phyloP scores from a whole-genome alignment of 2,329 filamentous ascomycete genomes.

The Juglanconis juglandina region DNA sequence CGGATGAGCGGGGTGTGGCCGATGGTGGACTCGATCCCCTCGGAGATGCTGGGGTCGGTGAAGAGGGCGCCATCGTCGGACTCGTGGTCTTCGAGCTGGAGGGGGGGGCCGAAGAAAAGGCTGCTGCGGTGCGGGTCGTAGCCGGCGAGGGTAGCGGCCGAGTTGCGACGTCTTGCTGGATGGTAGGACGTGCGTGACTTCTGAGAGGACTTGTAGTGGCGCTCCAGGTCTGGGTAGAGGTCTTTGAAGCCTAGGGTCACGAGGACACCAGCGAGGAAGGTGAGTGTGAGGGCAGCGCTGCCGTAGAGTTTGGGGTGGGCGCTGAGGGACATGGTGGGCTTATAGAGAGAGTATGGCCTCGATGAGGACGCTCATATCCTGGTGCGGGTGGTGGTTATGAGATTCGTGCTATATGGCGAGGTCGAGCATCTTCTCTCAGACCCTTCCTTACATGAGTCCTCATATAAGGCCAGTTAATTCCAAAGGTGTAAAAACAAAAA shows the following conservation, averaged over 20 bases:
- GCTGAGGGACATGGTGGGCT: constrained; percentile 46
- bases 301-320: constrained; percentile 61
- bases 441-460: no score
- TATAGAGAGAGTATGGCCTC: not conserved
- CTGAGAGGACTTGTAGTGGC: constrained; percentile 47
- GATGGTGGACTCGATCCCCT: constrained; percentile 87
- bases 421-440: no score
- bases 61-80: constrained; percentile 27
- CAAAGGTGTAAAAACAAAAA: no score
- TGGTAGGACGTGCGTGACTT: constrained; percentile 29
- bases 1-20: constrained; percentile 87
- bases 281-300: constrained; percentile 62
- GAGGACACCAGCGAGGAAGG: constrained; percentile 74
- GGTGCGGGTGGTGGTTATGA: not conserved
- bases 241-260: constrained; percentile 77
- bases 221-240: constrained; percentile 71
- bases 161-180: constrained; percentile 18
- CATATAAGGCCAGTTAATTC: no score
- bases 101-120: constrained; percentile 45
- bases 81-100: constrained; percentile 57
- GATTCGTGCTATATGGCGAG: no score
- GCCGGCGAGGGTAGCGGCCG: constrained; percentile 13
- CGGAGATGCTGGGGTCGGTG: constrained; percentile 47
- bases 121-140: constrained; percentile 28
- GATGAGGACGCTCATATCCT: not conserved